Evolutionary conservation across 1,139 yeast species (phyloP).

Genomic region (Debaryomyces fabryi): DNA sequence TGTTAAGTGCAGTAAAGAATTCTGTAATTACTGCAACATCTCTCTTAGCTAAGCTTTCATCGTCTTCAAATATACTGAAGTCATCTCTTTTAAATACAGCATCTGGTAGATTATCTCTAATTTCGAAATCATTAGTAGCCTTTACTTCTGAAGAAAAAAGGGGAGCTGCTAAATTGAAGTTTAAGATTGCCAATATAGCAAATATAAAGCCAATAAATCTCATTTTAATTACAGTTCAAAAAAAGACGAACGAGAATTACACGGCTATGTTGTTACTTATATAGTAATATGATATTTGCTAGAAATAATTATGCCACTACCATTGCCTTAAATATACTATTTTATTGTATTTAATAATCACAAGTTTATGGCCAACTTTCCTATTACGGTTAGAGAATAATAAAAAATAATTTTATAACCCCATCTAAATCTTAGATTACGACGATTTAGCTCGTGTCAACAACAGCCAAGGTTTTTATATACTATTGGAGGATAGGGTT

Average conservation of each 20-base stretch:
- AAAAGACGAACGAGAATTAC: background rate
- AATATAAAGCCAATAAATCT: background rate
- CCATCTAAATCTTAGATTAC: background rate
- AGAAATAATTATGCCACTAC: background rate
- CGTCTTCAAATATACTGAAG: background rate
- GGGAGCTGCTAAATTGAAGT: slow-evolving; percentile 1
- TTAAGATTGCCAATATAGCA: background rate
- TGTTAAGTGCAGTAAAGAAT: slow-evolving; percentile 30
- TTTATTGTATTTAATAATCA: background rate
- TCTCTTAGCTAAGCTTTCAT: slow-evolving; percentile 19
- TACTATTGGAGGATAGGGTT: background rate
- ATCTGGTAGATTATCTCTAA: background rate
- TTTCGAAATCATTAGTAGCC: background rate
- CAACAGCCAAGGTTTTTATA: background rate
- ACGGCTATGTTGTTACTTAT: background rate
- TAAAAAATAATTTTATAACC: background rate
- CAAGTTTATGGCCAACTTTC: background rate
- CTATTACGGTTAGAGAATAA: background rate
- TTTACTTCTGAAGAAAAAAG: background rate
- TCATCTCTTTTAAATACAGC: background rate
- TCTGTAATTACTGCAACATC: slow-evolving; percentile 29
- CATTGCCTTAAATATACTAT: background rate
- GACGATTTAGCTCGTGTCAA: background rate
- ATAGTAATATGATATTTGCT: background rate
- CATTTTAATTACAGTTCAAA: background rate